Evolutionary conservation across 306 rosid species (phyloP).

Genomic region (Abrus pulchellus): DNA sequence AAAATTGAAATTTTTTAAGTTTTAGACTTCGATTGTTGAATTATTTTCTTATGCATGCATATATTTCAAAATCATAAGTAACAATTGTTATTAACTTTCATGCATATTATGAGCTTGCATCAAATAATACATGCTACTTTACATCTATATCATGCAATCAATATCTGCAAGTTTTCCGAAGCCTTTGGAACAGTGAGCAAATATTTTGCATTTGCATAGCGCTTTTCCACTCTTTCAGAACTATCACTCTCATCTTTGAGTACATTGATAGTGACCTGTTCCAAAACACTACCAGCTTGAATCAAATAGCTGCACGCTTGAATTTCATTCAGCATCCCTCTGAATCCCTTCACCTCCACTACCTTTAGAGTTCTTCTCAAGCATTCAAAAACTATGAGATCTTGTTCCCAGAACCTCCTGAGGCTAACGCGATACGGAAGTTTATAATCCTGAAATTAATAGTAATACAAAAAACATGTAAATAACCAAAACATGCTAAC

Average conservation of each 20-base stretch:
- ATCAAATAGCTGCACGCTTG: neutral
- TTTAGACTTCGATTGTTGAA: no score
- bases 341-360: constrained; percentile 40
- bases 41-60: no score
- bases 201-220: neutral
- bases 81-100: no score
- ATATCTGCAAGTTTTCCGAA: constrained; percentile 17
- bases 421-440: constrained; percentile 34
- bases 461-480: no score
- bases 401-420: neutral
- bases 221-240: neutral
- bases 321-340: neutral
- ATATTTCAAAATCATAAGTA: no score
- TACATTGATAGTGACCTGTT: constrained; percentile 11
- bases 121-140: no score
- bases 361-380: constrained; percentile 33
- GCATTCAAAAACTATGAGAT: neutral
- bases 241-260: neutral
- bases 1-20: no score
- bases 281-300: neutral
- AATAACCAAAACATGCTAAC: neutral
- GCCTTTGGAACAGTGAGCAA: neutral
- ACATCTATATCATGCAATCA: constrained; percentile 4
- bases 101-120: no score
- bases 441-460: constrained; percentile 40